phyloP scores from a whole-genome alignment of 2,329 filamentous ascomycete genomes.

The Pestalotiopsis sp. region DNA sequence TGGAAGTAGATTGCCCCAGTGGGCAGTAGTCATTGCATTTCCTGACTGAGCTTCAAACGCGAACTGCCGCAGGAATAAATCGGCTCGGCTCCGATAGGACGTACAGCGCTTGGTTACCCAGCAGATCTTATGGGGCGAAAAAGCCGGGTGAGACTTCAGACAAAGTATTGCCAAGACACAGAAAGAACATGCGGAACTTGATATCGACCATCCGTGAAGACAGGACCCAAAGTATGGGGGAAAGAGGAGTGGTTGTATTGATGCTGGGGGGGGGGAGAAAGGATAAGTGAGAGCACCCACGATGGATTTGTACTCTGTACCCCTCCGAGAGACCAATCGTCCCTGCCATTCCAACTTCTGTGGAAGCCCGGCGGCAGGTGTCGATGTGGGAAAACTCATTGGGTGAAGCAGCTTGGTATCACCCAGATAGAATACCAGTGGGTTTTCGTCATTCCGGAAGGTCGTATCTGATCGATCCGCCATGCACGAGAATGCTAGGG shows the following conservation, averaged over 20 bases:
- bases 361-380: neutral
- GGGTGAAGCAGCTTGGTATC: neutral
- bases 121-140: slow-evolving; percentile 1
- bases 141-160: neutral
- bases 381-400: neutral
- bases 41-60: slow-evolving; percentile 1
- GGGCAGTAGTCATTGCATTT: neutral
- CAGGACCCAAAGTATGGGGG: neutral
- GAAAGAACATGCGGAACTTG: neutral
- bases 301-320: too few relatives aligned
- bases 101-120: neutral
- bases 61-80: slow-evolving; percentile 1
- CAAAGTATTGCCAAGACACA: neutral
- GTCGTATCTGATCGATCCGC: slow-evolving; percentile 17
- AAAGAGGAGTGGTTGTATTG: too few relatives aligned
- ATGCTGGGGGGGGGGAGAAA: too few relatives aligned
- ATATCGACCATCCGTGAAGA: neutral
- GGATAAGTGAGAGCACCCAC: too few relatives aligned
- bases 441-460: slow-evolving; percentile 1
- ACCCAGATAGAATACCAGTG: neutral
- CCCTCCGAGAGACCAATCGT: too few relatives aligned
- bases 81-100: slow-evolving; percentile 2
- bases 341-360: too few relatives aligned
- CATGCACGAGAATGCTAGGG: slow-evolving; percentile 12
- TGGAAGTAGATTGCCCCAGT: neutral